Evolutionary conservation across 345 rosid genomes (phyloP).

Genomic region (Citrus trifoliata): DNA sequence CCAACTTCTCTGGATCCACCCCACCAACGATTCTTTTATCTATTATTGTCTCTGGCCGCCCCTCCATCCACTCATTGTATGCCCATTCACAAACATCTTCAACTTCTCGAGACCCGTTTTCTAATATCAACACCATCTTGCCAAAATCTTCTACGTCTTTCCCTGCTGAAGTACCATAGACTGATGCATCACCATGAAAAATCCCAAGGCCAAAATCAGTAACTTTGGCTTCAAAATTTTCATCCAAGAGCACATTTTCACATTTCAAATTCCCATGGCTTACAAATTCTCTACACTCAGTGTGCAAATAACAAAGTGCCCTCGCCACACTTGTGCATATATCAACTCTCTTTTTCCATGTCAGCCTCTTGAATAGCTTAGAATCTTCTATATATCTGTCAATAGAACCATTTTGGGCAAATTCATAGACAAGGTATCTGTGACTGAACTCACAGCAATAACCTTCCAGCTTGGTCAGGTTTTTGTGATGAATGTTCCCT

Average conservation of each 20-base stretch:
- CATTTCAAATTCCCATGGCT: constrained; percentile 79
- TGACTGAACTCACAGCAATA: constrained; percentile 60
- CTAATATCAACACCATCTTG: constrained; percentile 41
- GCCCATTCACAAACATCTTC: constrained; percentile 38
- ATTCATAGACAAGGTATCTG: constrained; percentile 67
- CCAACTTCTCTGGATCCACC: constrained; percentile 51
- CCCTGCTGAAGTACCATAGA: constrained; percentile 39
- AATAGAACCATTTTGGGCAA: constrained; percentile 53
- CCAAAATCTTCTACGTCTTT: constrained; percentile 79
- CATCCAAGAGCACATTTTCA: constrained; percentile 60
- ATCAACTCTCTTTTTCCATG: constrained; percentile 66
- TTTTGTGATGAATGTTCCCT: constrained; percentile 77
- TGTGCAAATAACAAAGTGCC: constrained; percentile 70
- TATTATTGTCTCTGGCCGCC: constrained; percentile 38
- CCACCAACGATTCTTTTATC: constrained; percentile 43
- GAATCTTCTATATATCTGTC: constrained; percentile 53
- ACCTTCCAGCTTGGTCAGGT: constrained; percentile 67
- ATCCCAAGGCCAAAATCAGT: constrained; percentile 54
- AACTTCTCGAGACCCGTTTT: constrained; percentile 45
- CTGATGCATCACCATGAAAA: constrained; percentile 19
- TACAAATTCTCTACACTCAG: constrained; percentile 68
- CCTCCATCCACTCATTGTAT: constrained; percentile 54
- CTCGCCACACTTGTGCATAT: constrained; percentile 60
- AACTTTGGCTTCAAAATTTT: constrained; percentile 59
- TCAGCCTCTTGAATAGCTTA: constrained; percentile 44